phyloP scores from a whole-genome alignment of 1,284 basidiomycete genomes.

The Moesziomyces sp. region DNA sequence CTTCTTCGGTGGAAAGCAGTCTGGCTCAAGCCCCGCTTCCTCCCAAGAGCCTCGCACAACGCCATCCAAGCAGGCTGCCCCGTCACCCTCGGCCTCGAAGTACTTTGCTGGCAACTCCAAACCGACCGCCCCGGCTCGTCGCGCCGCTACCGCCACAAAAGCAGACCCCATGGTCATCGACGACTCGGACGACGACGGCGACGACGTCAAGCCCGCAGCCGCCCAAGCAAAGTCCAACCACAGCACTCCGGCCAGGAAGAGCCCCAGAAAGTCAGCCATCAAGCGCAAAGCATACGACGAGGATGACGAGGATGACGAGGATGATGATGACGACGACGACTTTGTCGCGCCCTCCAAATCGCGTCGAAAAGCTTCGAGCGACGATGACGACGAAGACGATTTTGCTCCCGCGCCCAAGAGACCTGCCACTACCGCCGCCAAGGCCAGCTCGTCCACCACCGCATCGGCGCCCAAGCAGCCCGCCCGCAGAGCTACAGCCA shows the following conservation, averaged over 20 bases:
- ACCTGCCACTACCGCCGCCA: slow-evolving; percentile 27
- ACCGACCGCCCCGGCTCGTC: slow-evolving; percentile 3
- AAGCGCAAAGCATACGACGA: slow-evolving; percentile 33
- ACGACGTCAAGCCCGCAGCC: slow-evolving; percentile 15
- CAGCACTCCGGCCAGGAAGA: slow-evolving; percentile 4
- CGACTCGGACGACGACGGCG: slow-evolving; percentile 43
- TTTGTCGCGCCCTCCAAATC: slow-evolving; percentile 52
- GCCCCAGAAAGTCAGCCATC: slow-evolving; percentile 21
- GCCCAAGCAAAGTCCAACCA: slow-evolving; percentile 1
- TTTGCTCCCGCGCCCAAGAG: slow-evolving; percentile 52
- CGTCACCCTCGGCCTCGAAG: slow-evolving; percentile 20
- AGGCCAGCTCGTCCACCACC: slow-evolving; percentile 13
- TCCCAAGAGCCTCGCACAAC: slow-evolving; percentile 24
- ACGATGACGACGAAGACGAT: slow-evolving; percentile 62
- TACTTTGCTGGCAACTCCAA: slow-evolving; percentile 26
- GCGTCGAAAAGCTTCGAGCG: slow-evolving; percentile 29
- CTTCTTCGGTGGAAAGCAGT: slow-evolving; percentile 46
- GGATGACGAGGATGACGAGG: slow-evolving; percentile 4
- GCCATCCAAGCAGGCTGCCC: slow-evolving; percentile 6
- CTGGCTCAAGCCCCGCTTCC: slow-evolving; percentile 28
- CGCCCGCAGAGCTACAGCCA: slow-evolving; percentile 12
- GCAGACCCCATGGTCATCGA: slow-evolving; percentile 43
- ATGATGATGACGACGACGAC: slow-evolving; percentile 49
- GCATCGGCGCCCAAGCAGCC: neutral
- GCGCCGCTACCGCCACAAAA: slow-evolving; percentile 27